Evolutionary conservation across 305 asterid species (phyloP).

Genomic region (Fraxinus angustifolia): DNA sequence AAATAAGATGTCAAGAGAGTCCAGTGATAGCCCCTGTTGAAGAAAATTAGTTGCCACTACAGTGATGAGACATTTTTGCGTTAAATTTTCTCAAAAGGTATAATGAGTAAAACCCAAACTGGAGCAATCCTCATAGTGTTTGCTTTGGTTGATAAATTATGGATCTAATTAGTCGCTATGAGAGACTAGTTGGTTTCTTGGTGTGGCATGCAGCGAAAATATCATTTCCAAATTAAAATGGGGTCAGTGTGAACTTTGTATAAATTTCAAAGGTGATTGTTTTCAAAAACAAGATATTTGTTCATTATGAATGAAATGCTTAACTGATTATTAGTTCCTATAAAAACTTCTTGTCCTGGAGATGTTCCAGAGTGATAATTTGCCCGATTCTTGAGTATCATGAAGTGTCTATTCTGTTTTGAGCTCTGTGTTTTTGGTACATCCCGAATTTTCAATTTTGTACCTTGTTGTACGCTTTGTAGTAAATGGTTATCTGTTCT

Average conservation of each 20-base stretch:
- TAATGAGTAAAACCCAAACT: not conserved
- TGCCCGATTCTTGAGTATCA: not conserved
- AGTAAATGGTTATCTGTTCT: conserved; percentile 28
- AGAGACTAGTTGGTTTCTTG: not conserved
- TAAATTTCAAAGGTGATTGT: not conserved
- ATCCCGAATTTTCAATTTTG: conserved; percentile 18
- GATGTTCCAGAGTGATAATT: not conserved
- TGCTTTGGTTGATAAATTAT: not conserved
- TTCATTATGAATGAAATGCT: not conserved
- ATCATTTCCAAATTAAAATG: not conserved
- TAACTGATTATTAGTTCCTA: not conserved
- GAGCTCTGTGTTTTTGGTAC: not conserved
- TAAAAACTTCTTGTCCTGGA: not conserved
- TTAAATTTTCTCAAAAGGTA: not conserved
- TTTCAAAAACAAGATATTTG: not conserved
- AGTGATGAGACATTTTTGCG: not conserved
- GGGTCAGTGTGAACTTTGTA: not conserved
- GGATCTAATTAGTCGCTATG: not conserved
- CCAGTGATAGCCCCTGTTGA: not conserved
- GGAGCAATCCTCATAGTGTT: not conserved
- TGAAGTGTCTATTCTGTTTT: not conserved
- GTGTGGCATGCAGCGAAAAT: not conserved
- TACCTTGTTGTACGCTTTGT: conserved; percentile 19
- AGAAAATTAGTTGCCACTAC: not conserved
- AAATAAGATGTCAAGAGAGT: not conserved